Evolutionary conservation across 192 early-diverging fungal species (phyloP).

Genomic region (Backusella sp.): DNA sequence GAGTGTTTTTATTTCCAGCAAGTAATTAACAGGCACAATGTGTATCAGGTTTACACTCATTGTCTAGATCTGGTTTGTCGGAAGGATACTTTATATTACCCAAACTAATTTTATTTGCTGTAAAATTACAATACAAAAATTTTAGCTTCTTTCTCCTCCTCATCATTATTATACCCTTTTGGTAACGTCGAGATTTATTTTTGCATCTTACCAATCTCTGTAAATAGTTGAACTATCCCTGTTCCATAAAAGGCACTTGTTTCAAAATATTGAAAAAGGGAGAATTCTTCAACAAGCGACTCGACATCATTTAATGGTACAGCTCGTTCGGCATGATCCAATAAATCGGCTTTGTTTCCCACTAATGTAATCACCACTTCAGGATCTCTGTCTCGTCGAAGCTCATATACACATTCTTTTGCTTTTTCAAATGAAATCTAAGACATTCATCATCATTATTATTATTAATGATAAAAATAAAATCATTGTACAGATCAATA

Average conservation of each 20-base stretch:
- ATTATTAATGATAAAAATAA: neutral
- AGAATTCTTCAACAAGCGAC: constrained; percentile 49
- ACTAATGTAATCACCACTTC: constrained; percentile 96
- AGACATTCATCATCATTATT: neutral
- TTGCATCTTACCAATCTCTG: constrained; percentile 62
- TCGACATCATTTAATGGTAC: constrained; percentile 41
- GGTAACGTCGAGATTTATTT: neutral
- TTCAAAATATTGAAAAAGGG: constrained; percentile 84
- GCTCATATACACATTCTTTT: constrained; percentile 94
- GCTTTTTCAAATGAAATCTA: constrained; percentile 87
- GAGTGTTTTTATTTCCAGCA: neutral
- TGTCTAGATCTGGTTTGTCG: neutral
- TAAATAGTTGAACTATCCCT: constrained; percentile 87
- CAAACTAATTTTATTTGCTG: constrained; percentile 30
- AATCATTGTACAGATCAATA: neutral
- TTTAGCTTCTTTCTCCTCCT: neutral
- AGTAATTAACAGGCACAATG: neutral
- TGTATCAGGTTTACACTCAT: neutral
- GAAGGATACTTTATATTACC: constrained; percentile 22
- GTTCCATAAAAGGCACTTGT: constrained; percentile 86
- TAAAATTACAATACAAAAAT: neutral
- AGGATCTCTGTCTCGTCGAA: constrained; percentile 94
- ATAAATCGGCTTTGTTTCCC: constrained; percentile 94
- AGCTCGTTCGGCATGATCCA: constrained; percentile 24
- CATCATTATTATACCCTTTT: neutral